Evolutionary conservation across 441 rosid species (phyloP), one percentile per base, ranked within the genome.

Genomic region (Populus hybrid): DNA sequence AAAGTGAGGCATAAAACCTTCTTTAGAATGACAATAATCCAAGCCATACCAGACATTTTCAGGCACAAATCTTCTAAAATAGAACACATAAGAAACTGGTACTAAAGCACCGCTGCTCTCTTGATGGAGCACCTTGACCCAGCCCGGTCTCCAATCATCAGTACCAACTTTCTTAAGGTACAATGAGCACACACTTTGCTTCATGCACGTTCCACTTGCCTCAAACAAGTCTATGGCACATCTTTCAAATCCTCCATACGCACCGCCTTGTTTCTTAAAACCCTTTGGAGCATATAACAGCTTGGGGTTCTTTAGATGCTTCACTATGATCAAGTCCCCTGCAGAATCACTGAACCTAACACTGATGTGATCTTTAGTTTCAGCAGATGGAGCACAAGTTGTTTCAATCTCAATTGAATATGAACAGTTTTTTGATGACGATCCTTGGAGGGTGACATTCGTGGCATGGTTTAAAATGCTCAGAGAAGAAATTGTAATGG

Each of bases 11-110:
- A 6, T 9, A 72, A 72, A 72, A 11, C 75, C 67, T 16, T 12
- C 40, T 1, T 70, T 59, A 67, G 65, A 34, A 30, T 69, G 69
- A 65, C 78, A 46, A 9, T 81, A 78, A 71, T 35, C 81, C 53
- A 78, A 70, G 26, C 79, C 78, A 75, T 53, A 78, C 78, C 80
- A 74, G 34, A 57, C 73, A 73, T 75, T 81, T 66, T 61, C 74
- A 9, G 79, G 73, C 70, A 78, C 38, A 71, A 78, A 81, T 53
- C 38, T 65, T 50, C 80, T 81, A 28, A 35, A 32, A 35, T 57
- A 81, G 69, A 71, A 38, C 21, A 69, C 32, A 67, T 70, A 50
- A 71, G 84, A 61, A 73, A 61, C 19, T 11, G 65, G 84, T 66
- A 59, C 70, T 16, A 30, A 73, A 66, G 23, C 70, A 32, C 78